Evolutionary conservation across 768 basidiomycete species (phyloP).

Genomic region (Postia placenta): DNA sequence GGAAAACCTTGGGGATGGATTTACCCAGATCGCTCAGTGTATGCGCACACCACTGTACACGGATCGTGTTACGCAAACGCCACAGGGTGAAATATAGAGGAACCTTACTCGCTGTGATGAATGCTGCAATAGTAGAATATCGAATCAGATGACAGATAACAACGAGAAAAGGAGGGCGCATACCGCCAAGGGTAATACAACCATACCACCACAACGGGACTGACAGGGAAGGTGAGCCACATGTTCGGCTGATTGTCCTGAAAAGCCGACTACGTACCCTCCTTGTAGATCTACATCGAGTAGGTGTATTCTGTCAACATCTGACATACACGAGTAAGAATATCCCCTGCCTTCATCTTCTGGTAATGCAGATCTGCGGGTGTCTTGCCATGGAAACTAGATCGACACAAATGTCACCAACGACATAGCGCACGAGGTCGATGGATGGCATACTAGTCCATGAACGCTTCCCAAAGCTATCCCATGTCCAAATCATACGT

Average conservation of each 20-base stretch:
- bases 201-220: conserved; percentile 4
- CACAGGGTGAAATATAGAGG: no score
- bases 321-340: background rate
- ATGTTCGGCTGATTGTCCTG: background rate
- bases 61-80: no score
- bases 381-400: background rate
- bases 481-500: background rate
- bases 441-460: background rate
- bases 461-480: conserved; percentile 2
- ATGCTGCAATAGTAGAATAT: background rate
- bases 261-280: background rate
- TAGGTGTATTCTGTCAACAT: no score
- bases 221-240: background rate
- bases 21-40: conserved; percentile 1
- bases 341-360: background rate
- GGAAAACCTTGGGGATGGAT: background rate
- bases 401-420: background rate
- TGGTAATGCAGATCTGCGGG: background rate
- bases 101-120: background rate
- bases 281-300: background rate
- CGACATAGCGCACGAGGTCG: background rate
- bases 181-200: background rate
- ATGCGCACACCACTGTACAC: conserved; percentile 1
- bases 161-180: background rate
- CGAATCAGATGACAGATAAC: background rate